These are phyloP conservation scores for Alternaria rosae DNA, from an alignment of 2,329 filamentous ascomycete genomes.

Conservation along the genomic window DNA sequence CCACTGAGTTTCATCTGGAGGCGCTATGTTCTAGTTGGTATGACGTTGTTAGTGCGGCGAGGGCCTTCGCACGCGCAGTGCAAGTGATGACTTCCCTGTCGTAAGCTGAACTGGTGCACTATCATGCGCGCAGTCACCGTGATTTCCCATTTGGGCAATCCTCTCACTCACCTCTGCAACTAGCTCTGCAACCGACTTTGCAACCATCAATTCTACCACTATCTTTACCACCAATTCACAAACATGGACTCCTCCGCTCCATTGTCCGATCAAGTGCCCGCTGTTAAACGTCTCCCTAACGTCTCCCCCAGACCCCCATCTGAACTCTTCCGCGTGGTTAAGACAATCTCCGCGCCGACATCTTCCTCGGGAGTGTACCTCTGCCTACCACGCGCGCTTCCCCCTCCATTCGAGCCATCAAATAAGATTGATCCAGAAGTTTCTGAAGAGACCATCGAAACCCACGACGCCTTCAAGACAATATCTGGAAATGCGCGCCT, in stretches of 20 bases:
- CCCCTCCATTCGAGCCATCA: neutral
- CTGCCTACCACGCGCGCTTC: constrained; percentile 11
- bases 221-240: neutral
- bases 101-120: too few species aligned
- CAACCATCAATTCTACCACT: neutral
- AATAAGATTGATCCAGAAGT: neutral
- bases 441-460: neutral
- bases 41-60: neutral
- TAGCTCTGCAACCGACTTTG: neutral
- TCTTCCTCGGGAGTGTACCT: neutral
- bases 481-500: neutral
- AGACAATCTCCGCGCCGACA: neutral
- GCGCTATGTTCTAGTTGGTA: neutral
- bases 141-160: neutral
- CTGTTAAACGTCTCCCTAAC: neutral
- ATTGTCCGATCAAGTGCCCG: neutral
- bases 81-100: neutral
- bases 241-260: neutral
- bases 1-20: neutral
- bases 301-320: constrained; percentile 1
- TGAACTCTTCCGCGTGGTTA: constrained; percentile 15
- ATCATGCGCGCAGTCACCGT: neutral
- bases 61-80: neutral
- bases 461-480: neutral
- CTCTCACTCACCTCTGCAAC: neutral